phyloP scores from a whole-genome alignment of 495 filamentous ascomycete genomes.

The Thermothielavioides terrestris region DNA sequence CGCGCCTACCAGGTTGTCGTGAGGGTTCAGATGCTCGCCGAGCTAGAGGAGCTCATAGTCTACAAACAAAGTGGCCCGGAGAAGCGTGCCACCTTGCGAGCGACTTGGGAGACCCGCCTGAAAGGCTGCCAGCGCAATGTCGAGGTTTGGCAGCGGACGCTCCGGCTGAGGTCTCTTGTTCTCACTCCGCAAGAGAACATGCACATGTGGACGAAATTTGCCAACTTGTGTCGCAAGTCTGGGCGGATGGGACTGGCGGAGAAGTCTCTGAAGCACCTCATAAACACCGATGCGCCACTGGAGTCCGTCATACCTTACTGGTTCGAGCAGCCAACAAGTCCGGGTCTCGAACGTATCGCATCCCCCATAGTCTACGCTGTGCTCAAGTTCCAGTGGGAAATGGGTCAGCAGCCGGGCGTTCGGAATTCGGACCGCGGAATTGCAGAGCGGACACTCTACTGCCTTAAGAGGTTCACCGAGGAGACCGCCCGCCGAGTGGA shows the following conservation, averaged over 20 bases:
- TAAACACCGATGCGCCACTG: conserved; percentile 53
- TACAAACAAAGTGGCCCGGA: conserved; percentile 90
- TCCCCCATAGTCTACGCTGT: conserved; percentile 84
- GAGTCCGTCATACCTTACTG: conserved; percentile 49
- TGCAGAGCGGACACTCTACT: conserved; percentile 58
- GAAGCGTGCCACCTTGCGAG: conserved; percentile 82
- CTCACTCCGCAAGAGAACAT: conserved; percentile 85
- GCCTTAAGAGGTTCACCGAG: conserved; percentile 72
- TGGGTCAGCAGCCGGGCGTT: conserved; percentile 41
- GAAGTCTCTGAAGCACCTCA: conserved; percentile 74
- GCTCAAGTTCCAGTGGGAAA: conserved; percentile 93
- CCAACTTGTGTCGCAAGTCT: conserved; percentile 93
- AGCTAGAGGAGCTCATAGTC: conserved; percentile 93
- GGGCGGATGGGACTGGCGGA: conserved; percentile 92
- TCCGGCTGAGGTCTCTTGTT: conserved; percentile 88
- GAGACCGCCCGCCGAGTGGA: conserved; percentile 69
- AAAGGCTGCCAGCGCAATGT: conserved; percentile 95
- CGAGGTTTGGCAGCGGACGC: conserved; percentile 96
- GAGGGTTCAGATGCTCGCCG: conserved; percentile 95
- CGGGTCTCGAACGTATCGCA: conserved; percentile 38
- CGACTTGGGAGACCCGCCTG: conserved; percentile 89
- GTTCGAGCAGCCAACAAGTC: conserved; percentile 39
- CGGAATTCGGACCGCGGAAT: conserved; percentile 30
- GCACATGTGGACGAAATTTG: conserved; percentile 99
- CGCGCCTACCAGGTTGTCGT: conserved; percentile 93